Evolutionary conservation across 345 rosid species (phyloP).

Genomic region (Toxicodendron radicans): DNA sequence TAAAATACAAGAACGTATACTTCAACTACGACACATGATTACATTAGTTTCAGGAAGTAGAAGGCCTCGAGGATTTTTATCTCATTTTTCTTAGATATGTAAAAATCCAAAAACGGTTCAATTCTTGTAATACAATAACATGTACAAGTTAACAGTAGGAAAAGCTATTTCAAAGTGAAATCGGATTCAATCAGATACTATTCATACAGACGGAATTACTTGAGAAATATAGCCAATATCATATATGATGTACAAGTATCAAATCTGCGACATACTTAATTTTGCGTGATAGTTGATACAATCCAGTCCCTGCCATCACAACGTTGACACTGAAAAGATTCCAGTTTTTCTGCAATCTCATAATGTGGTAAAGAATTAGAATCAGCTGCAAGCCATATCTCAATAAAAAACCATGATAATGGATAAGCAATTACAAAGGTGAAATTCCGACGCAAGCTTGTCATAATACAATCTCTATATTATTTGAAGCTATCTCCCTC

Average conservation of each 20-base stretch:
- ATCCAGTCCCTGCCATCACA: constrained; percentile 39
- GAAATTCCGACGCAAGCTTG: background rate
- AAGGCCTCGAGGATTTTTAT: background rate
- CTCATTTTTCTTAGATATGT: background rate
- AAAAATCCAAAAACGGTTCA: background rate
- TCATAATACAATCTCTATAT: no score
- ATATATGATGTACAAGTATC: background rate
- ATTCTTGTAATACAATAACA: background rate
- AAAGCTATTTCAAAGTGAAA: background rate
- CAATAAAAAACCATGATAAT: background rate
- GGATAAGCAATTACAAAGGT: background rate
- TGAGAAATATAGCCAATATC: background rate
- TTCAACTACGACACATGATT: no score
- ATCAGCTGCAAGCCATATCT: background rate
- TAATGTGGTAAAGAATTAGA: background rate
- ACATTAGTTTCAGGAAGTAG: constrained; percentile 1
- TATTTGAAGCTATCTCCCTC: no score
- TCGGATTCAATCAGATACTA: background rate
- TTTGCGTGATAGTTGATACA: constrained; percentile 47
- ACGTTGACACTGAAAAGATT: constrained; percentile 42
- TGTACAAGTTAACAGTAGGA: no score
- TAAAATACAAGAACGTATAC: background rate
- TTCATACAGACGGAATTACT: background rate
- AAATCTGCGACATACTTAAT: constrained; percentile 31
- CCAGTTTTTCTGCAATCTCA: constrained; percentile 44